Base-by-base conservation (phyloP, 2,329 filamentous ascomycete species). In the Pleomassaria siparia region DNA sequence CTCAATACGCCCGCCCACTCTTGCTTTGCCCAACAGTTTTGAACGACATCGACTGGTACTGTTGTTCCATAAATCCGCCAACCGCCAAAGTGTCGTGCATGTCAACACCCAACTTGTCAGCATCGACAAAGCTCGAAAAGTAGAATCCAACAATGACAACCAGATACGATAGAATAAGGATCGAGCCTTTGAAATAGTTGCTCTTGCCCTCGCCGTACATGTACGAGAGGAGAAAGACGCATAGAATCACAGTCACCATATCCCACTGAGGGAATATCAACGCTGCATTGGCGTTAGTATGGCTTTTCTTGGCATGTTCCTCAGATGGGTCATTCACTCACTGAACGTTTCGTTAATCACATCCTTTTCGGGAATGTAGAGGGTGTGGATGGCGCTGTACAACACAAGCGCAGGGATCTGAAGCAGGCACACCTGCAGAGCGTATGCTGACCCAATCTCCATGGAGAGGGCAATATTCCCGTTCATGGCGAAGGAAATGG, bases 131-230 rank as follows among this genome's bases (percentile, higher is more conserved):
- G 20, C 82, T 81, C 43, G 89, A 90, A 49, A 95, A 87, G 73
- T 90, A 97, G 76, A 95, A 99, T 1, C 94, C 94, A 36, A 89
- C 83, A 22, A 96, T 77, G 40, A 99, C 90, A 22, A 97, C 94
- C 20, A 97, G 73, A 69, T 99, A 99, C 26, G 89, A 94, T 42
- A 99, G 77, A 54, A 97, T 84, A 43, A 99, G 79, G 59, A 97
- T 96, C 56, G 89, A 95, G 43, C 94, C 94, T 76, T 99, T 99
- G 83, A 99, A 99, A 73, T 99, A 99, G 73, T 99, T 99, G 77
- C 91, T 97, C 83, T 99, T 99, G 32, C 94, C 94, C 74, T 99
- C 94, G 43, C 92, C 89, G 62, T 97, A 95, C 78, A 99, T 92
- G 77, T 97, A 96, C 63, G 91, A 96, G 56, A 99, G 83, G 47